Conservation (phyloP, 805 yeast genomes). For the Yarrowia sp. region DNA sequence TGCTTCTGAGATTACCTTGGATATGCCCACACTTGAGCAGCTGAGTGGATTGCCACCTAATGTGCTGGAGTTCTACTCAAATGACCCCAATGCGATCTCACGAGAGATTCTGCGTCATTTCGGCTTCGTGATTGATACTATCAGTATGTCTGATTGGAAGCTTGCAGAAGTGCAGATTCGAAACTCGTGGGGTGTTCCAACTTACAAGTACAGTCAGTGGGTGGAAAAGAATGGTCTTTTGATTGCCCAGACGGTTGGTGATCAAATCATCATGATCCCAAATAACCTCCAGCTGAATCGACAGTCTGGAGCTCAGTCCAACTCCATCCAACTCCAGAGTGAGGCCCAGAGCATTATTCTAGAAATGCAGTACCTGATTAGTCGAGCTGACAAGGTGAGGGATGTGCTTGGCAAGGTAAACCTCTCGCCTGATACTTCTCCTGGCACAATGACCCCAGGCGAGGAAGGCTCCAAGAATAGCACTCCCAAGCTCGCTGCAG, state of each 20-base stretch:
- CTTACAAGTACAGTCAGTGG: constrained; percentile 79
- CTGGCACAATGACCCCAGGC: constrained; percentile 11
- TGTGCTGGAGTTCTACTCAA: background rate
- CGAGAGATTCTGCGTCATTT: constrained; percentile 62
- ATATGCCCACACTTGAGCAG: background rate
- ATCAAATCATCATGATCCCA: constrained; percentile 78
- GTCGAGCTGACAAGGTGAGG: background rate
- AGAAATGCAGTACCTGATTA: constrained; percentile 14
- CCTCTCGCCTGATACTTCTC: background rate
- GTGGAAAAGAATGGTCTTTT: constrained; percentile 87
- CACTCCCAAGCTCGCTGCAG: background rate
- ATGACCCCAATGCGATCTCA: constrained; percentile 58
- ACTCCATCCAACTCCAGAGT: background rate
- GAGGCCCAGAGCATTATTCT: constrained; percentile 10
- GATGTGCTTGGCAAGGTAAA: constrained; percentile 13
- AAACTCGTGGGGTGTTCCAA: constrained; percentile 91
- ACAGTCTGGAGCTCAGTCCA: constrained; percentile 45
- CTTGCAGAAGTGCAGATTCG: constrained; percentile 54
- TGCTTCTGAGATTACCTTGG: constrained; percentile 49
- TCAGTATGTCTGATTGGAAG: constrained; percentile 61
- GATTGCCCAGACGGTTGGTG: constrained; percentile 80
- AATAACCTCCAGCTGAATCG: constrained; percentile 80
- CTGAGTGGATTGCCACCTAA: background rate
- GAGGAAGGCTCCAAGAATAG: background rate
- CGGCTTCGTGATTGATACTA: constrained; percentile 77